Evolutionary conservation across 1,139 yeast species (phyloP).

Genomic region (Zhuliangozyma blackwelliae): DNA sequence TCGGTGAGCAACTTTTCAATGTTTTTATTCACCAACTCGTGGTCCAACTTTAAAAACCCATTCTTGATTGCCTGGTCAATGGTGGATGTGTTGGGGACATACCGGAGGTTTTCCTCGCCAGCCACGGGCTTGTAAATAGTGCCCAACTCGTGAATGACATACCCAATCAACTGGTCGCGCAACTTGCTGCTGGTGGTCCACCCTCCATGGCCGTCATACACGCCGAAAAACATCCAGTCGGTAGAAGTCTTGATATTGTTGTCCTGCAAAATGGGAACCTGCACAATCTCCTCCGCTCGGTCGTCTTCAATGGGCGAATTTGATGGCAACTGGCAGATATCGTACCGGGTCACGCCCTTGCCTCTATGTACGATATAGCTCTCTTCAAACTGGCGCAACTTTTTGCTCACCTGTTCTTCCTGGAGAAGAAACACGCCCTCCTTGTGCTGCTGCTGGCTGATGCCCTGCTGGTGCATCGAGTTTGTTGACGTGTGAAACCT

Average conservation of each 20-base stretch:
- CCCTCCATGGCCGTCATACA: conserved; percentile 97
- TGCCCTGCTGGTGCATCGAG: conserved; percentile 36
- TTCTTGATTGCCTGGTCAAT: conserved; percentile 76
- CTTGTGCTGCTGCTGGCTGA: conserved; percentile 42
- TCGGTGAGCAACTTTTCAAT: conserved; percentile 64
- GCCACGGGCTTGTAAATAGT: conserved; percentile 56
- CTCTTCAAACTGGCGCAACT: conserved; percentile 73
- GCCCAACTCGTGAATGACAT: conserved; percentile 75
- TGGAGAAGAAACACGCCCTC: conserved; percentile 47
- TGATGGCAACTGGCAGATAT: conserved; percentile 83
- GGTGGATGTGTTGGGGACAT: conserved; percentile 59
- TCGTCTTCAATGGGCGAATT: conserved; percentile 96
- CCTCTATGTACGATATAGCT: conserved; percentile 77
- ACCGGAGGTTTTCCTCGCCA: conserved; percentile 46
- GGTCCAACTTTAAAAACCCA: conserved; percentile 81
- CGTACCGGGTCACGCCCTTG: conserved; percentile 89
- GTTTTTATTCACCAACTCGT: conserved; percentile 77
- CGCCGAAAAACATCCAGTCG: conserved; percentile 94
- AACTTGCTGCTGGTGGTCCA: conserved; percentile 87
- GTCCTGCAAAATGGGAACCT: conserved; percentile 64
- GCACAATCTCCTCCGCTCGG: conserved; percentile 79
- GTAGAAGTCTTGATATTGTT: conserved; percentile 53
- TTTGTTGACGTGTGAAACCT: conserved; percentile 44
- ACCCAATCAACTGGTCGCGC: conserved; percentile 71
- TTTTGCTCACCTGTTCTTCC: conserved; percentile 70